Evolutionary conservation across 441 rosid species (phyloP).

Genomic region (Isatis lusitanica): DNA sequence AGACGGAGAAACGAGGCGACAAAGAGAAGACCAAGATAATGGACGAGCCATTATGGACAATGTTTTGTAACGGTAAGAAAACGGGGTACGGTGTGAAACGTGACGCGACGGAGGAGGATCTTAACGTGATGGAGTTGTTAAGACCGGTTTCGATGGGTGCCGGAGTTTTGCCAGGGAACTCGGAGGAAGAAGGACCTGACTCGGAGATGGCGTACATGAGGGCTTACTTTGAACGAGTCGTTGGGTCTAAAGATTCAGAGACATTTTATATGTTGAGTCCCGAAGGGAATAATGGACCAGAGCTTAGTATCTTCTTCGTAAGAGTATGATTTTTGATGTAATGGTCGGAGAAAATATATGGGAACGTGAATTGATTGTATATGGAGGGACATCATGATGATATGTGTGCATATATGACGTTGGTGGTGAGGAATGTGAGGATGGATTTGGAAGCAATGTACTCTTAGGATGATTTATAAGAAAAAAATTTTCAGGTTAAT

Average conservation of each 20-base stretch:
- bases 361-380: not conserved
- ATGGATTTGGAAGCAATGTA: not conserved
- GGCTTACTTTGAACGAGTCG: constrained; percentile 66
- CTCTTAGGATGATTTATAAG: constrained; percentile 19
- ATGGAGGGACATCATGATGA: not conserved
- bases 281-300: constrained; percentile 75
- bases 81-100: constrained; percentile 66
- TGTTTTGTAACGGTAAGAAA: constrained; percentile 85
- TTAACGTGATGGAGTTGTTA: constrained; percentile 71
- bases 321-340: constrained; percentile 46
- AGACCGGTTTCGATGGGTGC: constrained; percentile 83
- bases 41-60: constrained; percentile 81
- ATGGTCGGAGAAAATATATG: constrained; percentile 1
- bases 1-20: constrained; percentile 69
- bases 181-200: constrained; percentile 58
- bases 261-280: constrained; percentile 81
- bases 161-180: constrained; percentile 65
- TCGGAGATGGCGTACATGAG: constrained; percentile 74
- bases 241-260: constrained; percentile 81
- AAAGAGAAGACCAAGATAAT: constrained; percentile 52
- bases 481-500: not conserved
- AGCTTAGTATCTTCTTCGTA: constrained; percentile 75
- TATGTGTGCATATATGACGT: constrained; percentile 4
- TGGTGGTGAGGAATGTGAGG: constrained; percentile 6
- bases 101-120: constrained; percentile 69